Evolutionary conservation across 2,329 filamentous ascomycete species (phyloP), one percentile per base, ranked within the genome.

Genomic region (Aspergillus phoenicis): DNA sequence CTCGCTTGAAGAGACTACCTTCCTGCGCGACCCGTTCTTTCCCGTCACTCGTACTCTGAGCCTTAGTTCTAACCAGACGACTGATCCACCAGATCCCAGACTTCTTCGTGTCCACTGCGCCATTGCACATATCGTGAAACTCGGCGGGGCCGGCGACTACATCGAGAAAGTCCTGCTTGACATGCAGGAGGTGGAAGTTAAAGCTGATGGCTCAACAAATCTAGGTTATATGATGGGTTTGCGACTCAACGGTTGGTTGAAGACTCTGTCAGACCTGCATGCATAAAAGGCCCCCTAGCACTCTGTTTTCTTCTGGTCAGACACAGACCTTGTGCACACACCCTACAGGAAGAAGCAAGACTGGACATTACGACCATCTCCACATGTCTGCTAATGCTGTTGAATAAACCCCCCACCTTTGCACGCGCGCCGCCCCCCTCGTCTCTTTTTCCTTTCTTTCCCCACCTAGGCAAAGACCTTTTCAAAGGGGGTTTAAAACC

Each of bases 21-120:
- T 62, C 52, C 58, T 66, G 58, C 55, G 64, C 41, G 61, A 67
- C 59, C 58, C 51, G 28, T 59, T 64, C 30, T 60, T 71, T 47
- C 69, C 65, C 15, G 62, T 71, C 53, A 62, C 62, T 48, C 64
- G 66, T 17, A 65, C 58, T 10, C 62, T 68, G 33, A 64, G 54
- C 36, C 65, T 73, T n/a, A 75, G 61, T 51, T 52, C 62, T 17
- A 62, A 62, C 70, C 65, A 67, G 48, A 75, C 72, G 13, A 71
- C 71, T 64, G 69, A 75, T 64, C 70, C 69, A 54, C 71, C 71
- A 62, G 69, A 68, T 53, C 52, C 65, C 62, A 64, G 65, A 49
- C 66, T 72, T 62, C 68, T 70, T 15, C 59, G 52, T 33, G 52
- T 73, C 57, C 70, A 72, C 58, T 58, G 61, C 45, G 68, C 68